These are phyloP conservation scores for Pichia sp. DNA, from an alignment of 1,139 yeast genomes.

Conservation along the genomic window DNA sequence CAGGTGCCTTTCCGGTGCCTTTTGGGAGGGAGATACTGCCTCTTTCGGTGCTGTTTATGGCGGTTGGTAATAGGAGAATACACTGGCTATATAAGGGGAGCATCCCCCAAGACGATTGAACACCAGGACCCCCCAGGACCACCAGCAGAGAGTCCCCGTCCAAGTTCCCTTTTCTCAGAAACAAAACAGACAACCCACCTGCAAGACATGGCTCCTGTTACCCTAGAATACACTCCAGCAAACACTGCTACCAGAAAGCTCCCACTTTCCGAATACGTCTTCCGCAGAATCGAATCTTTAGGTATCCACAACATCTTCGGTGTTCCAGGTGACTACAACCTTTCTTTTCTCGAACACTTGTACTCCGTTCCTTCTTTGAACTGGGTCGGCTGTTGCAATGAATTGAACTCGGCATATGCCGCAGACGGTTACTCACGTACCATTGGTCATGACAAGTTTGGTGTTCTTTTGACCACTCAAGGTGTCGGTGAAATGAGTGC, in stretches of 20 bases:
- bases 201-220: slow-evolving; percentile 27
- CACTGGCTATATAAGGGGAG: too few species aligned
- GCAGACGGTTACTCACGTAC: slow-evolving; percentile 46
- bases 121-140: too few species aligned
- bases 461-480: slow-evolving; percentile 50
- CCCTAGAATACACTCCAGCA: slow-evolving; percentile 11
- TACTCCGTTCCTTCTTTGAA: slow-evolving; percentile 30
- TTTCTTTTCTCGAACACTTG: slow-evolving; percentile 32
- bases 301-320: slow-evolving; percentile 48
- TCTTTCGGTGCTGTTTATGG: too few species aligned
- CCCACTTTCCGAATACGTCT: slow-evolving; percentile 50
- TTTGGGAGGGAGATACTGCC: too few species aligned
- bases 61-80: too few species aligned
- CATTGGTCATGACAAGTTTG: slow-evolving; percentile 25
- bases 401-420: slow-evolving; percentile 42
- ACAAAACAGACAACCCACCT: not conserved
- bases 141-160: too few species aligned
- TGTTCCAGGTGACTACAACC: slow-evolving; percentile 43
- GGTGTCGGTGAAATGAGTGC: slow-evolving; percentile 93
- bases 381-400: slow-evolving; percentile 36
- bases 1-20: too few species aligned
- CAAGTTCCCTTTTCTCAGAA: too few species aligned
- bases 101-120: too few species aligned
- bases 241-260: slow-evolving; percentile 7
- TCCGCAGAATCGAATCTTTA: slow-evolving; percentile 46